Evolutionary conservation across 345 rosid species (phyloP), one percentile per base, ranked within the genome.

Genomic region (Erucastrum elatum): DNA sequence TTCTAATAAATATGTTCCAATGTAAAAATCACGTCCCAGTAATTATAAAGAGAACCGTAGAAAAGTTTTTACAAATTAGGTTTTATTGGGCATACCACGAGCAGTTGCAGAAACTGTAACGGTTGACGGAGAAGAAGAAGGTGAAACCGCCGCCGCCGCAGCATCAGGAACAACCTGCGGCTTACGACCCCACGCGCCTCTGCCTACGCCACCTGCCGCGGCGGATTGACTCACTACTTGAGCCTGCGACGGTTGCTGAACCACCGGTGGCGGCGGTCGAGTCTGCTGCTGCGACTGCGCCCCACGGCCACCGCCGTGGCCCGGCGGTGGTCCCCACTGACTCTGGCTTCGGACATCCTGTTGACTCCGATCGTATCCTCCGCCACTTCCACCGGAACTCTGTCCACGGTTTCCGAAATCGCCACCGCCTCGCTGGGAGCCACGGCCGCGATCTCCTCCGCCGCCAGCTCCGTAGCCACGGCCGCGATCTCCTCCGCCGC

Each of bases 251-350:
- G 30, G 46, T 6, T 44, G 68, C 11, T 49, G 41, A 33, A 17
- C 29, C 39, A 8, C 60, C 44, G 34, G 82, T 16, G 63, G 78
- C 44, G 34, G 82, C 26, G 63, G 78, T 2, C 16, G 79, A 67
- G 79, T 71, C 4, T 62, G 82, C 3, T 63, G 75, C 13, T 63
- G 75, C 12, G 3, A 13, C 16, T 30, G 74, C 9, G 74, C 1
- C 2, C 70, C 74, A 49, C 39, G 65, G 2, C 65, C 83, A 69
- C 83, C 75, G 2, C 83, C 75, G 2, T 80, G 76, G 21, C 66
- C 56, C 0, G 75, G 17, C n/a, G 83, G 30, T 17, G 71, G 64
- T 55, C 80, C 76, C 84, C 84, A 71, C 72, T 80, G 83, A 70
- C 76, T 66, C 70, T 74, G 83, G 30, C 62, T 39, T 46, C 70